Evolutionary conservation across 2,329 filamentous ascomycete genomes (phyloP).

Genomic region (Fusarium chuoi): DNA sequence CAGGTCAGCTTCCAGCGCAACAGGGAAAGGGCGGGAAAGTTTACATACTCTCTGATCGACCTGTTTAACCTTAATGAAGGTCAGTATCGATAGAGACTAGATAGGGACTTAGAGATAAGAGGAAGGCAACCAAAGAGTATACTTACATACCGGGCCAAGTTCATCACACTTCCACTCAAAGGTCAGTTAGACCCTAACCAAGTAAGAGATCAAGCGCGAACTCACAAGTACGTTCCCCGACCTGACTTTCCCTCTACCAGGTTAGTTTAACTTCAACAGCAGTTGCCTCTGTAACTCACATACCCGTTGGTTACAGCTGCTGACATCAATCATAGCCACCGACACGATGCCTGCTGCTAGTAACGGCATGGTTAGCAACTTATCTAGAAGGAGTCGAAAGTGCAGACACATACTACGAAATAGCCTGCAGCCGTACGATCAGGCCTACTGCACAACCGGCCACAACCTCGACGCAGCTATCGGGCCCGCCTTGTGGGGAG

Average conservation of each 20-base stretch:
- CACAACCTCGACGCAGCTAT: background rate
- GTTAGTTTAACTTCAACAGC: background rate
- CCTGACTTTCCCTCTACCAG: background rate
- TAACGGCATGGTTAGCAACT: background rate
- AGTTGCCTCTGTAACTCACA: background rate
- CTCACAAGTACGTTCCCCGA: background rate
- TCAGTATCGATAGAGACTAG: background rate
- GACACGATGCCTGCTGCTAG: background rate
- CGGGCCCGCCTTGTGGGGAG: background rate
- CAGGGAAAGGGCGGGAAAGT: no score
- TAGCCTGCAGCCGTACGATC: background rate
- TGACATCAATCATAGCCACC: no score
- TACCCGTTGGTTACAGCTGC: background rate
- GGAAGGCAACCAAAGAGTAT: background rate
- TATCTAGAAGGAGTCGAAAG: background rate
- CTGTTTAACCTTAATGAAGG: background rate
- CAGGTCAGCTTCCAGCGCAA: background rate
- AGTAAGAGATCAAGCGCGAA: background rate
- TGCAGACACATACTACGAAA: background rate
- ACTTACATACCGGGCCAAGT: background rate
- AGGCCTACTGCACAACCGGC: background rate
- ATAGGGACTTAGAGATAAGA: background rate
- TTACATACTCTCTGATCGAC: background rate
- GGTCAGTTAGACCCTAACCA: background rate
- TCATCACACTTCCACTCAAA: background rate